Evolutionary conservation across 139 green algal species (phyloP), one percentile per base, ranked within the genome.

Genomic region (Chara braunii): DNA sequence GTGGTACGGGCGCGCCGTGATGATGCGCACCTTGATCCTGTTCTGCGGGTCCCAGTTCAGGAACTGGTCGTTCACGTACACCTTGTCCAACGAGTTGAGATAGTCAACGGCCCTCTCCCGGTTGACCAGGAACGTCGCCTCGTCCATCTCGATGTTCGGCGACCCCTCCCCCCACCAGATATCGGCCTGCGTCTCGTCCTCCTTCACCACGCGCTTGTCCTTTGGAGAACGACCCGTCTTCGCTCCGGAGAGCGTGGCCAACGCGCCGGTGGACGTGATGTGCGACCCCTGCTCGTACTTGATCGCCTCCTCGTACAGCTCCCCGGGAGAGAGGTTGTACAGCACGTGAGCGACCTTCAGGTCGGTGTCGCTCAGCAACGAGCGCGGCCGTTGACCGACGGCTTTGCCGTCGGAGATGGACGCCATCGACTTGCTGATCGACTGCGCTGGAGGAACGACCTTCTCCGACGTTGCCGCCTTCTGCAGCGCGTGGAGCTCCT

Each of bases 181-280:
- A 34, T 78, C 68, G 35, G 60, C 32, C 70, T 55, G 4, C 11
- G 51, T 57, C 32, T 18, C 50, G 12, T 52, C 54, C 23, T 96
- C 87, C 3, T 83, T 77, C 58, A 97, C 88, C 5, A 97, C 81
- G 37, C 90, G 85, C 86, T 95, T 97, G 87, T 96, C 90, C 34
- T 85, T 86, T 43, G 90, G 90, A 34, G 77, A 89, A 29, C 90
- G 86, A 3, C 90, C 90, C 43, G 89, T 95, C 80, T 93, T 95
- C 24, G 82, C 84, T 26, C 88, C 88, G 33, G 84, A 90, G 34
- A 86, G 74, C 5, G 86, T 86, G 3, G 84, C 79, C 22, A 96
- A 60, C 0, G 90, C 89, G 12, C 89, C 89, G 8, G 34, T 76
- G 22, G 70, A 77, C 1, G 84, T 92, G 48, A 84, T 56, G 32